Evolutionary conservation across 306 rosid genomes (phyloP).

Genomic region (Datisca glomerata): DNA sequence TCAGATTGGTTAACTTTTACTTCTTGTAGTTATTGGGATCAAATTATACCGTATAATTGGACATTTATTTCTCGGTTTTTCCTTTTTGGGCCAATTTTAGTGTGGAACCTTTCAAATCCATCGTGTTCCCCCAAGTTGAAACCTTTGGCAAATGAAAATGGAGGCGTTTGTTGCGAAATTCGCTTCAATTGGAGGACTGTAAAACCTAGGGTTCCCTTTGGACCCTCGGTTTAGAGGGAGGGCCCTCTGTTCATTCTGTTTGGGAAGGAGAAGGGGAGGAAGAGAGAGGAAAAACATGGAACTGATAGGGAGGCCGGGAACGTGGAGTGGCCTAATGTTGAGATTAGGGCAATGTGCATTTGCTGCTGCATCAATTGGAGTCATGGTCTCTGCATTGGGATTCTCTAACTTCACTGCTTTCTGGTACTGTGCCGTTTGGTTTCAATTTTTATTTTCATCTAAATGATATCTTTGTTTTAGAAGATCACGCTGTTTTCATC

Average conservation of each 20-base stretch:
- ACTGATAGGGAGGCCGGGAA: slow-evolving; percentile 71
- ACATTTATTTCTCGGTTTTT: no score
- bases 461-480: neutral
- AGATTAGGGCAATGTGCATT: slow-evolving; percentile 69
- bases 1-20: no score
- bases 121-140: no score
- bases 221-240: slow-evolving; percentile 14
- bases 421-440: slow-evolving; percentile 33
- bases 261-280: neutral
- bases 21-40: no score
- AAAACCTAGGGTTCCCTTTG: slow-evolving; percentile 31
- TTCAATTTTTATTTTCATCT: neutral
- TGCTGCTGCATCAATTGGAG: slow-evolving; percentile 61
- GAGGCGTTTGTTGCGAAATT: no score
- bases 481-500: no score
- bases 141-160: no score
- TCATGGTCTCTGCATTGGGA: slow-evolving; percentile 62
- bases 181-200: slow-evolving; percentile 10
- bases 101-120: no score
- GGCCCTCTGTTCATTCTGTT: slow-evolving; percentile 11
- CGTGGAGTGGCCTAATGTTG: slow-evolving; percentile 51
- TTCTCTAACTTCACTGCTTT: slow-evolving; percentile 74
- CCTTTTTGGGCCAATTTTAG: no score
- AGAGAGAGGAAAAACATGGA: slow-evolving; percentile 36
- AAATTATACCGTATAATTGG: no score